Evolutionary conservation across 306 rosid genomes (phyloP).

Genomic region (Trichosanthes cucumerina): DNA sequence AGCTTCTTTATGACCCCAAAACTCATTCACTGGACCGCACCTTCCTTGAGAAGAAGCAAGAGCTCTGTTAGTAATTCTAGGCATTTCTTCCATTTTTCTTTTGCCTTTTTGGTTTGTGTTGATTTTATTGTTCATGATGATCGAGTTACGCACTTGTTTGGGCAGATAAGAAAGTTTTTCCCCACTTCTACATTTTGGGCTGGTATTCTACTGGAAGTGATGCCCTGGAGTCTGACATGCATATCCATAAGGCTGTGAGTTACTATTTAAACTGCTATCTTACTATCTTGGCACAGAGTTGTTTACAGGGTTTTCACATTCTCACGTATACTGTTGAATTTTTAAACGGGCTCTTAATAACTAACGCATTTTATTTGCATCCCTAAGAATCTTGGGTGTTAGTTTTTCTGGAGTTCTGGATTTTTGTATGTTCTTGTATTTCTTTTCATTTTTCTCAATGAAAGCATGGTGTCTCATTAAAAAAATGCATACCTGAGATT

Average conservation of each 20-base stretch:
- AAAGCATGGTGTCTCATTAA: not conserved
- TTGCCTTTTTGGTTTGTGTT: not conserved
- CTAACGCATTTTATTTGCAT: not conserved
- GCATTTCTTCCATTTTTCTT: not conserved
- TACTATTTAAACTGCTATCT: not conserved
- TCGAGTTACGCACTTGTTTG: not conserved
- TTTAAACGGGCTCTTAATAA: not conserved
- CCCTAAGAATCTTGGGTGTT: not conserved
- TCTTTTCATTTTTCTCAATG: not conserved
- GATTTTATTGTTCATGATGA: not conserved
- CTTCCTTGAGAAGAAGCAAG: constrained; percentile 96
- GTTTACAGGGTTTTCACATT: not conserved
- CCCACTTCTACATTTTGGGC: constrained; percentile 80
- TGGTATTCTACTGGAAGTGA: constrained; percentile 97
- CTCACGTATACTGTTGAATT: not conserved
- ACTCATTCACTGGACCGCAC: constrained; percentile 76
- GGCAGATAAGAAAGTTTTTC: constrained; percentile 94
- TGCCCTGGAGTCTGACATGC: constrained; percentile 82
- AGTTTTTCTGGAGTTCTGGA: not conserved
- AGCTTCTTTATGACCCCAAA: constrained; percentile 70
- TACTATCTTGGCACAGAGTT: not conserved
- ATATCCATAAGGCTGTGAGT: constrained; percentile 83
- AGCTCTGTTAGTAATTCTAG: constrained; percentile 49
- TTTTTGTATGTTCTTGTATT: not conserved
- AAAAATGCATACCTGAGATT: not conserved